Evolutionary conservation across 2,329 filamentous ascomycete genomes (phyloP), one percentile per base, ranked within the genome.

Genomic region (Thielaviopsis punctulata): DNA sequence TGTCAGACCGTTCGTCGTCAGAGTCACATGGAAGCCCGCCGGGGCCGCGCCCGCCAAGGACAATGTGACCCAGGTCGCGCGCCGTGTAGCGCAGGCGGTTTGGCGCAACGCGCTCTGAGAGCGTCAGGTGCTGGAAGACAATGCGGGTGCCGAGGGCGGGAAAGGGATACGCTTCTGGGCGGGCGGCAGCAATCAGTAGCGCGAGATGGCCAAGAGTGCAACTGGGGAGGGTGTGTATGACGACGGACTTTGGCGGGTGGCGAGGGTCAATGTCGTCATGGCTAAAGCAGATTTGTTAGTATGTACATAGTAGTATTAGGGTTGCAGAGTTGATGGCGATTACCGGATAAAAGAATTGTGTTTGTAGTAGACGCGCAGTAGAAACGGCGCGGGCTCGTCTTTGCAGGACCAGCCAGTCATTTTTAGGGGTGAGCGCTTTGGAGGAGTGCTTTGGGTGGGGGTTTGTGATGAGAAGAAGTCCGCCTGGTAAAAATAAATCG

Each of bases 211-310:
- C 73, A 22, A 96, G 75, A 2, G 84, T 87, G 68, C 85, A 90
- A 60, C 77, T 79, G 53, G 79, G 75, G 84, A 87, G 94, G 53
- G 88, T 89, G 71, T 95, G 89, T 60, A 95, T 81, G 56, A 85
- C 76, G 23, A 94, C 71, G 63, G 84, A 77, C 7, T 81, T 69
- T 49, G 82, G 79, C 21, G 85, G 73, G 53, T 69, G 62, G 52
- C 69, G 59, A 19, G 77, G 62, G 59, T 76, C 65, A 63, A 92
- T 87, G 58, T 90, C 84, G 55, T 84, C 79, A 30, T 80, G 75
- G 57, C 82, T 86, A 58, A n/a, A 25, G 12, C 15, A 39, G 27
- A 12, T 9, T 33, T 19, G 27, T 52, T 18, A 51, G 10, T n/a
- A 33, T 4, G 15, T 2, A 36, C 12, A 43, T 23, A 8, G 30